Evolutionary conservation across 108 stramenopile species (phyloP).

Genomic region (Fistulifera pelliculosa): DNA sequence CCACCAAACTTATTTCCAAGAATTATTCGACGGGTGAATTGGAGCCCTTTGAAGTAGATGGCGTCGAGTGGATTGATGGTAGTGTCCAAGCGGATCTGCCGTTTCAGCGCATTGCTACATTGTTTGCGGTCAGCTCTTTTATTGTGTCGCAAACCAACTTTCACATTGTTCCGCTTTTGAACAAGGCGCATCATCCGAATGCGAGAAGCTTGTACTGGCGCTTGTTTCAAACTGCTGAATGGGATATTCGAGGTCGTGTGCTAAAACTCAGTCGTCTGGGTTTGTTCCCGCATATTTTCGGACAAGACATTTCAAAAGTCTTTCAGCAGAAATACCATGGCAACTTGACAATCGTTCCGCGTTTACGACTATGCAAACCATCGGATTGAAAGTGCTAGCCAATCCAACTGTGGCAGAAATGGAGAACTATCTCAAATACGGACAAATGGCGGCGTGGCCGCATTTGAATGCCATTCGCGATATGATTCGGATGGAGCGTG

Average conservation of each 20-base stretch:
- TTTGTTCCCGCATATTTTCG: conserved; percentile 83
- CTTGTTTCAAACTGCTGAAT: conserved; percentile 74
- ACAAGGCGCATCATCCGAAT: conserved; percentile 78
- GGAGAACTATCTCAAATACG: conserved; percentile 77
- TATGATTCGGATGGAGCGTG: conserved; percentile 68
- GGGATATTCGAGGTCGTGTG: conserved; percentile 77
- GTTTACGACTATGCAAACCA: conserved; percentile 73
- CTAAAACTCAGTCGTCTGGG: conserved; percentile 75
- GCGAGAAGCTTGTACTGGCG: conserved; percentile 61
- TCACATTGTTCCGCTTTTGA: conserved; percentile 84
- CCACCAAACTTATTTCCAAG: conserved; percentile 80
- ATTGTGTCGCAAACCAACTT: conserved; percentile 92
- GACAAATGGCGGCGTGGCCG: conserved; percentile 81
- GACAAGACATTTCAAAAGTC: conserved; percentile 86
- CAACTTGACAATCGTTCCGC: conserved; percentile 73
- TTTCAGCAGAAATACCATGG: conserved; percentile 93
- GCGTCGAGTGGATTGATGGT: conserved; percentile 92
- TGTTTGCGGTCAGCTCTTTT: conserved; percentile 85
- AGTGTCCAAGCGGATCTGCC: conserved; percentile 89
- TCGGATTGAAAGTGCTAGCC: conserved; percentile 73
- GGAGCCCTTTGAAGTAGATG: conserved; percentile 89
- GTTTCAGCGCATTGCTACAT: conserved; percentile 84
- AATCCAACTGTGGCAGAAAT: conserved; percentile 81
- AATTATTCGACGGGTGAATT: conserved; percentile 56
- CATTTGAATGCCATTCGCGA: conserved; percentile 72